Evolutionary conservation across 306 rosid genomes (phyloP).

Genomic region (Neltuma alba): DNA sequence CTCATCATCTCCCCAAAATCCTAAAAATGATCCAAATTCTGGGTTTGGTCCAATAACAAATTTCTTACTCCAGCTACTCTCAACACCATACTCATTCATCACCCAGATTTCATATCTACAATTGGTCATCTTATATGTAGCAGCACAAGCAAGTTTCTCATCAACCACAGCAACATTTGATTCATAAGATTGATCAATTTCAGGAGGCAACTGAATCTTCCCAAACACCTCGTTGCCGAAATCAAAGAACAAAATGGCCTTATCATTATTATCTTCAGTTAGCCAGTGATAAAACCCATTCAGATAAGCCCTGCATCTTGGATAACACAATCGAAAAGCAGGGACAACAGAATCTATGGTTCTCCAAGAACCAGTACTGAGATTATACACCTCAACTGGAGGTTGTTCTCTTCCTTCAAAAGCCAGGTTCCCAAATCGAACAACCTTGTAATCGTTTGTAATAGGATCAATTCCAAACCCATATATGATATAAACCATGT

Average conservation of each 20-base stretch:
- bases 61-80: background rate
- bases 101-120: background rate
- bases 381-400: conserved; percentile 8
- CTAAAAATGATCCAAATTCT: background rate
- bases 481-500: background rate
- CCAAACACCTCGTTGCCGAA: background rate
- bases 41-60: background rate
- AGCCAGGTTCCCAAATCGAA: background rate
- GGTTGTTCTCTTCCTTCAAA: background rate
- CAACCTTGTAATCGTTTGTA: conserved; percentile 13
- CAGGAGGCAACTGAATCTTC: conserved; percentile 1
- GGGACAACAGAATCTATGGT: background rate
- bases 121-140: background rate
- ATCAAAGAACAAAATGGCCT: conserved; percentile 3
- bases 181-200: background rate
- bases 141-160: background rate
- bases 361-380: conserved; percentile 5
- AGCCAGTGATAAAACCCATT: conserved; percentile 24
- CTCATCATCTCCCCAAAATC: background rate
- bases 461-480: conserved; percentile 16
- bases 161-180: background rate
- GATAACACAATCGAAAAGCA: background rate
- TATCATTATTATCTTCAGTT: background rate
- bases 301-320: background rate
- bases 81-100: background rate